phyloP scores from a whole-genome alignment of 371 early-diverging fungal species.

The Capillidium heterosporum region DNA sequence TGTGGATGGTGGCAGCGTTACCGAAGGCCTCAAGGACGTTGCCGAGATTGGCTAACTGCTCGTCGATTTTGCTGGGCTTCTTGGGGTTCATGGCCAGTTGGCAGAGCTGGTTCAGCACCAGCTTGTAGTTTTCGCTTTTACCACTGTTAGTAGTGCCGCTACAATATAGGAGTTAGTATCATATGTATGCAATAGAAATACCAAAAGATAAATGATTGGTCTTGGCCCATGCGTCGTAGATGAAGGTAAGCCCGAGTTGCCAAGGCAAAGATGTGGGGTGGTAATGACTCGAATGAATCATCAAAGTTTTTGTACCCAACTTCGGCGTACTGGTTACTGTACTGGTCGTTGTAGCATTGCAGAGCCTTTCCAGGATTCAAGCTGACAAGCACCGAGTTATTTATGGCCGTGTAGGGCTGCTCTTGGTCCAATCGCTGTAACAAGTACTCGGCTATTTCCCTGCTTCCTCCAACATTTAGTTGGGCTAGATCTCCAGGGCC shows the following conservation, averaged over 20 bases:
- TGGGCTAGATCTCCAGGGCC: too few relatives aligned
- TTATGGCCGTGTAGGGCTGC: neutral
- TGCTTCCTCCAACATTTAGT: neutral
- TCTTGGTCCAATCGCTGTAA: neutral
- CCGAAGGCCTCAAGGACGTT: slow-evolving; percentile 62
- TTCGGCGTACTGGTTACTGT: neutral
- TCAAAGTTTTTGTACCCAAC: neutral
- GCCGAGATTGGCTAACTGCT: slow-evolving; percentile 11
- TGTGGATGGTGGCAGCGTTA: slow-evolving; percentile 44
- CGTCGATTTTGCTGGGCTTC: neutral
- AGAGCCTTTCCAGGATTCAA: slow-evolving; percentile 1
- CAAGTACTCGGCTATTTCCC: neutral
- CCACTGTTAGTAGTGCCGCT: slow-evolving; percentile 76
- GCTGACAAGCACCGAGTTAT: neutral
- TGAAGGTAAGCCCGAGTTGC: slow-evolving; percentile 51
- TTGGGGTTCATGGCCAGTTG: slow-evolving; percentile 24
- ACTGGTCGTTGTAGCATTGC: neutral
- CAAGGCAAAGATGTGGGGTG: slow-evolving; percentile 74
- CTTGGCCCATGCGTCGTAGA: slow-evolving; percentile 70
- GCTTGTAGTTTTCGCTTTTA: slow-evolving; percentile 49
- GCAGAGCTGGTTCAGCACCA: slow-evolving; percentile 44
- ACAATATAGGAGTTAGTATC: neutral
- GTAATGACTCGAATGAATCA: neutral
- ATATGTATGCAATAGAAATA: slow-evolving; percentile 12
- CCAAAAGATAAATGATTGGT: slow-evolving; percentile 42